Evolutionary conservation across 768 basidiomycete genomes (phyloP), one percentile per base, ranked within the genome.

Genomic region (Exsudoporus frostii): DNA sequence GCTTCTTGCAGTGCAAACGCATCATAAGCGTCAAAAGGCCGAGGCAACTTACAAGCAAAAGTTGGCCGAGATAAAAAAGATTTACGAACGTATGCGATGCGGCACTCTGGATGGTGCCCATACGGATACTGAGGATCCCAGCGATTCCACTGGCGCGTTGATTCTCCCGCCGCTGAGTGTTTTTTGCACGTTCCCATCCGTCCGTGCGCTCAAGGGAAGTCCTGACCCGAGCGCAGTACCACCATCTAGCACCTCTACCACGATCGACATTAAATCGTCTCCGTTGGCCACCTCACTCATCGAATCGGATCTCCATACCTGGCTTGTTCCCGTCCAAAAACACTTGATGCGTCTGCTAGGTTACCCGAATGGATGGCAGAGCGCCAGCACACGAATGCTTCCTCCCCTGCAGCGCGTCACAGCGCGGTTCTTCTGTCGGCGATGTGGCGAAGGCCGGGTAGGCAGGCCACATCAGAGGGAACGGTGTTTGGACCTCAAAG

Each of bases 321-420:
- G 87, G 87, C 62, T 67, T 17, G 65, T 70, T 7, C 63, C 68
- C 0, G 80, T 81, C 3, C 76, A 72, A 58, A 68, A 60, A 1
- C 71, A 68, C 7, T 65, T 90, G 17, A 75, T 76, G 11, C 65
- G 57, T 5, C 59, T 74, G 10, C 63, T 89, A 8, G 87, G 84
- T 0, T 74, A 73, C 48, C 66, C 75, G 0, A 65, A 75, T 4
- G 59, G 53, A 51, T 87, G 83, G 83, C 79, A 73, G 58, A 71
- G 68, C 25, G 72, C 80, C 19, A 79, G 75, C 59, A 73, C 64
- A 47, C 74, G 65, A 15, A 63, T 67, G 36, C 48, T 86, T 9
- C 81, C 82, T 61, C 85, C 85, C 0, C 77, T 79, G 17, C 76
- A 85, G 44, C 74, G 85, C 39, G 51, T 84, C 14, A 81, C 79